These are phyloP conservation scores for Coemansia sp. DNA, from an alignment of 192 early-diverging fungal genomes.

Conservation along the genomic window DNA sequence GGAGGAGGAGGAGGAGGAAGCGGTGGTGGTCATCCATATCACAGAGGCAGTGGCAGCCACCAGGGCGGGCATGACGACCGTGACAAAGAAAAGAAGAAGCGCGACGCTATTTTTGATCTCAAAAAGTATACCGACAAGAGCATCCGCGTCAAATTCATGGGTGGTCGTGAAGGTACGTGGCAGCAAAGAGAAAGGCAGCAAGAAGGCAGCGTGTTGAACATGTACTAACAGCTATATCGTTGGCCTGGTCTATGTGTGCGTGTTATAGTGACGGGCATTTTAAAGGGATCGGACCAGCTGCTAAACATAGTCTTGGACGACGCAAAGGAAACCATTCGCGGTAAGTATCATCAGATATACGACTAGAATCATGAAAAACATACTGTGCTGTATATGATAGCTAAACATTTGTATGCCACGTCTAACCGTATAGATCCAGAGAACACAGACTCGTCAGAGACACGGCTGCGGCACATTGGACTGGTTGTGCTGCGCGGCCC, in stretches of 20 bases:
- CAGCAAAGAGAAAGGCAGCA: neutral
- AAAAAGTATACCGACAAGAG: conserved; percentile 91
- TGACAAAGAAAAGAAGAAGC: conserved; percentile 64
- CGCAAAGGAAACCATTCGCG: conserved; percentile 76
- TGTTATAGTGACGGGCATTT: conserved; percentile 73
- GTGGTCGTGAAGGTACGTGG: conserved; percentile 85
- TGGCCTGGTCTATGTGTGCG: neutral
- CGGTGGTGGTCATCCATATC: conserved; percentile 42
- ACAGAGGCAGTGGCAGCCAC: conserved; percentile 50
- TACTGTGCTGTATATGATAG: neutral
- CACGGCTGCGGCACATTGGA: conserved; percentile 70
- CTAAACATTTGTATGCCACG: neutral
- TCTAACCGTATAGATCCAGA: conserved; percentile 23
- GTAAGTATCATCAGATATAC: conserved; percentile 40
- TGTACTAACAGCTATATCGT: neutral
- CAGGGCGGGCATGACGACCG: conserved; percentile 50
- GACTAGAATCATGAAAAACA: neutral
- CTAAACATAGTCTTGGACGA: conserved; percentile 94
- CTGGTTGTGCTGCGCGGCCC: conserved; percentile 89
- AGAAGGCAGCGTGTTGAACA: neutral
- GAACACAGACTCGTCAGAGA: conserved; percentile 14
- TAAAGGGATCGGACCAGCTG: conserved; percentile 93
- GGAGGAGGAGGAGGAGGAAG: conserved; percentile 32
- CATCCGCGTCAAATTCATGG: conserved; percentile 90
- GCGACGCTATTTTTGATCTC: conserved; percentile 92